These are phyloP conservation scores for Lentithecium fluviatile DNA, from an alignment of 495 filamentous ascomycete genomes.

Conservation along the genomic window DNA sequence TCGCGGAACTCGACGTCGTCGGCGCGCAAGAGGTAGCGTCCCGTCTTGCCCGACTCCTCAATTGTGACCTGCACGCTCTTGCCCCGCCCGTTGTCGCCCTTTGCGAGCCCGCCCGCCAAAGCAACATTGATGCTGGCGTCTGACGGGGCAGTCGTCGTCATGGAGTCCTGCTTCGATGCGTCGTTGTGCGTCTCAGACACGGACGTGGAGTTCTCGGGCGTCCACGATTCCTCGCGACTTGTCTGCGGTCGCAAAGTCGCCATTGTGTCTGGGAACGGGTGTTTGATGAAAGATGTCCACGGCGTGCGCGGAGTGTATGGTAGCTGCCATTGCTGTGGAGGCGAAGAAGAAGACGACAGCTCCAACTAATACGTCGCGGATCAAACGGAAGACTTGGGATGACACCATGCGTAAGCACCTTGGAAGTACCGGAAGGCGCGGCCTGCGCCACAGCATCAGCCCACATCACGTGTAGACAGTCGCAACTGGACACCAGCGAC, in stretches of 20 bases:
- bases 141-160: constrained; percentile 1
- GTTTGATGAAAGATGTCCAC: too few relatives aligned
- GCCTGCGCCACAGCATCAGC: too few relatives aligned
- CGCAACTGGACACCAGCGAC: too few relatives aligned
- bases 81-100: constrained; percentile 17
- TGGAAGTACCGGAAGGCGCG: too few relatives aligned
- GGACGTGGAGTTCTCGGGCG: not conserved
- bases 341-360: too few relatives aligned
- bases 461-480: too few relatives aligned
- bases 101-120: not conserved
- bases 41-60: constrained; percentile 49
- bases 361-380: too few relatives aligned
- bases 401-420: too few relatives aligned
- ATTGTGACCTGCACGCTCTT: constrained; percentile 50
- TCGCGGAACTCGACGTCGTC: constrained; percentile 57
- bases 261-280: not conserved
- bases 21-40: constrained; percentile 54
- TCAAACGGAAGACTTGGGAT: too few relatives aligned
- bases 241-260: not conserved
- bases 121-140: constrained; percentile 1
- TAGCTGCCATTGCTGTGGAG: too few relatives aligned
- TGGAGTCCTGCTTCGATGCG: constrained; percentile 28
- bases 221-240: constrained; percentile 11
- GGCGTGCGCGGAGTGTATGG: too few relatives aligned
- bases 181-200: constrained; percentile 39